Conservation (phyloP, 225 moss, liverwort and hornwort species). For the Thuidium tamariscinum region DNA sequence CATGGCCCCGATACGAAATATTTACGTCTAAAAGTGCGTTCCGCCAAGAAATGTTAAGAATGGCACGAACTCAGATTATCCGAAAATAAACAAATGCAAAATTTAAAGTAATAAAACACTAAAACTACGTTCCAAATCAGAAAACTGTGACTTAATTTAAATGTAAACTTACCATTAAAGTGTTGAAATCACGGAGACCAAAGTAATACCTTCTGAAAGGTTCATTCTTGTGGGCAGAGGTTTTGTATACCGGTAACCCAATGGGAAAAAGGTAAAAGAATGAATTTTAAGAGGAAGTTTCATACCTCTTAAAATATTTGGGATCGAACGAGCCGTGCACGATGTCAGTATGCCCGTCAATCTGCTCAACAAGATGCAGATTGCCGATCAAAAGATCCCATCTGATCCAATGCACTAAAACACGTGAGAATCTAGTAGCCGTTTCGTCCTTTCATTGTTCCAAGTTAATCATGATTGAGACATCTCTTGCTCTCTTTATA, state of each 20-base stretch:
- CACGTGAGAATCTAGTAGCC: neutral
- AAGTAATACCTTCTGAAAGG: neutral
- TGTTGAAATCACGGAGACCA: neutral
- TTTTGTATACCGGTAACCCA: neutral
- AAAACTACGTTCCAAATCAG: neutral
- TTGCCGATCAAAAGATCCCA: slow-evolving; percentile 72
- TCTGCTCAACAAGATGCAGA: slow-evolving; percentile 56
- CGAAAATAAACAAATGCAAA: neutral
- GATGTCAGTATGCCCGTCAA: slow-evolving; percentile 71
- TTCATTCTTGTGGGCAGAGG: neutral
- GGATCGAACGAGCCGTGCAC: slow-evolving; percentile 68
- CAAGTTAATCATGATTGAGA: neutral
- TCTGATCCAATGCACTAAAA: slow-evolving; percentile 18
- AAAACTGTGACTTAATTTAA: neutral
- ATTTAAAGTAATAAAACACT: neutral
- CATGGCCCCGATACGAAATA: neutral
- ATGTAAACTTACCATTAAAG: neutral
- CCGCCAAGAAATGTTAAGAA: neutral
- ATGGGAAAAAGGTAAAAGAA: neutral
- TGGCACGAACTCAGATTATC: neutral
- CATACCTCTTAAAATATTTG: slow-evolving; percentile 51
- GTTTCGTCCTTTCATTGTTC: neutral
- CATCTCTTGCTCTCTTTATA: neutral
- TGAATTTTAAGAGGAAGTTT: neutral
- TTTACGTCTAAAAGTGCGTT: neutral